Base-by-base conservation (phyloP, 257 asterid species). In the Verbascum thapsus region DNA sequence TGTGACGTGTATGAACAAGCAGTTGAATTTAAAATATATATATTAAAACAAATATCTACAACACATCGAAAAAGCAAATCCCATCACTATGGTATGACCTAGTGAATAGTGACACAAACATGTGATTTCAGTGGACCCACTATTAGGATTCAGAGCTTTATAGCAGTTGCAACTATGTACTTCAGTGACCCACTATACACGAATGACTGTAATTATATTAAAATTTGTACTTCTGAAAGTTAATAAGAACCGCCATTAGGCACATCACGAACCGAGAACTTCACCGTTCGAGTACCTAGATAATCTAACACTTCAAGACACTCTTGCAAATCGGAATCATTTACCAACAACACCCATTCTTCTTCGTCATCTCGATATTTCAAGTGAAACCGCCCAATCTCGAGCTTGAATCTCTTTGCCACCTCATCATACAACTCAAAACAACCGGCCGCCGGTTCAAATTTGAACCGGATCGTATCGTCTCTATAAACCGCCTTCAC, bases 271-370 rank as follows among this genome's bases (percentile, higher is more conserved):
- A 86, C 88, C 1, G 67, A 53, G 66, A 87, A 74, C 85, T 79
- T 86, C 37, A 81, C 79, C 2, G 11, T 63, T 10, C 72, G 76
- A 39, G 80, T 69, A 42, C 90, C 86, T 4, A 64, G 61, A 47
- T 48, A 58, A 45, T 87, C 83, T 37, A 84, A 45, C 42, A 87
- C 66, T 5, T 90, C 90, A 0, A 85, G 67, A 47, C 96, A 87
- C 73, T 90, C 96, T 1, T 69, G 74, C 63, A 90, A 64, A 74
- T 87, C 96, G 0, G 80, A 81, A 64, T 87, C 96, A 40, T 37
- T 87, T 63, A 83, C 88, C 82, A 90, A 42, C 88, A 78, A 72
- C 73, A 90, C 95, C 95, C 90, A 87, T 75, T 90, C 96, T 58
- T 78, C 72, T 62, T 87, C 96, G 30, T 90, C 95, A 3, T 87